phyloP scores from a whole-genome alignment of 805 yeast species.

The Pichia eremophila region DNA sequence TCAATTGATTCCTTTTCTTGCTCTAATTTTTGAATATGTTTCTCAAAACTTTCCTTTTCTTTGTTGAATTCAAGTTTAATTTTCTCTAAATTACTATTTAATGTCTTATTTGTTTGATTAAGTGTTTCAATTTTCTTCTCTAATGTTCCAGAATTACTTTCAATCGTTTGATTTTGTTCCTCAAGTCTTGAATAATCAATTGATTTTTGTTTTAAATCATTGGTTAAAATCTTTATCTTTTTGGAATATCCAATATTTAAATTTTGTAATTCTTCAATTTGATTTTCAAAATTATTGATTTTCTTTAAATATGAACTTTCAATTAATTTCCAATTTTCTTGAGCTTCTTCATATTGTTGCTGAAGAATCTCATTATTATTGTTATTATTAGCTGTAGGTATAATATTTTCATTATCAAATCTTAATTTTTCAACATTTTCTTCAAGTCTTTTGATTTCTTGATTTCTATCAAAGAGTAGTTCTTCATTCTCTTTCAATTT shows the following conservation, averaged over 20 bases:
- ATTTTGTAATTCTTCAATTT: conserved; percentile 30
- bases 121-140: conserved; percentile 12
- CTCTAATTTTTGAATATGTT: conserved; percentile 18
- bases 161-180: conserved; percentile 18
- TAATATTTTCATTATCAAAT: conserved; percentile 42
- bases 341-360: conserved; percentile 63
- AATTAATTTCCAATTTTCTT: conserved; percentile 74
- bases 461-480: conserved; percentile 24
- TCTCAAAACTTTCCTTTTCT: conserved; percentile 19
- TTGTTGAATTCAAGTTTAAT: conserved; percentile 22
- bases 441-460: conserved; percentile 54
- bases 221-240: conserved; percentile 22
- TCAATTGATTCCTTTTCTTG: conserved; percentile 20
- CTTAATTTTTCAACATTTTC: conserved; percentile 61
- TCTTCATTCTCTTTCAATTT: conserved; percentile 20
- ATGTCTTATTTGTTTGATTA: conserved; percentile 19
- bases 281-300: conserved; percentile 35
- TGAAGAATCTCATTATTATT: conserved; percentile 39
- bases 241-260: conserved; percentile 22
- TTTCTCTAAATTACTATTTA: conserved; percentile 10
- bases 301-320: conserved; percentile 54
- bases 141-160: conserved; percentile 15
- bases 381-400: neutral
- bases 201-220: conserved; percentile 29
- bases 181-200: conserved; percentile 19